Percentiles rank a stretch among this genome's conserved stretches.
Evolutionary conservation across 2,329 filamentous ascomycete genomes (phyloP).

Genomic region (Exophiala xenobiotica): DNA sequence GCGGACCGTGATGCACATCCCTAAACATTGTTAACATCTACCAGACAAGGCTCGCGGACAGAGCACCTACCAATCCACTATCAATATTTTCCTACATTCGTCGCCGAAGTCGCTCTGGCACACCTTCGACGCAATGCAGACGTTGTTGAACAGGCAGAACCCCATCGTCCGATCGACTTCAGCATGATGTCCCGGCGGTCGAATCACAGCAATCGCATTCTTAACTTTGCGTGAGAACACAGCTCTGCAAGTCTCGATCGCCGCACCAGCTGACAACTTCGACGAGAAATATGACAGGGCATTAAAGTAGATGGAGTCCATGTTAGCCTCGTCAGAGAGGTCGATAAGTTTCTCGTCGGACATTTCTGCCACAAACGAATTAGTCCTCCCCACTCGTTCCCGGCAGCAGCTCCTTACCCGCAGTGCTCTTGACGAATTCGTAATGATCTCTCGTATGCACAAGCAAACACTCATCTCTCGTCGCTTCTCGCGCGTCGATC

Average conservation of each 20-base stretch:
- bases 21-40: slow-evolving; percentile 33
- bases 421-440: slow-evolving; percentile 67
- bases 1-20: slow-evolving; percentile 67
- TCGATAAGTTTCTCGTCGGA: slow-evolving; percentile 63
- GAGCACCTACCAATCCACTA: slow-evolving; percentile 89
- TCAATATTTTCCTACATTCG: slow-evolving; percentile 80
- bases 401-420: slow-evolving; percentile 33
- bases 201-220: slow-evolving; percentile 92
- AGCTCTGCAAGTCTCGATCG: slow-evolving; percentile 93
- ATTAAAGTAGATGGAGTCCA: slow-evolving; percentile 81
- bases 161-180: slow-evolving; percentile 84
- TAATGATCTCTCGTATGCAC: slow-evolving; percentile 78
- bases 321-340: slow-evolving; percentile 59
- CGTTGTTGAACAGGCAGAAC: slow-evolving; percentile 98
- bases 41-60: slow-evolving; percentile 2
- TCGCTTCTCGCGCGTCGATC: slow-evolving; percentile 76
- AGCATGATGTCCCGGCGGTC: slow-evolving; percentile 92
- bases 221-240: slow-evolving; percentile 81
- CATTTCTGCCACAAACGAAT: slow-evolving; percentile 41
- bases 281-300: slow-evolving; percentile 78
- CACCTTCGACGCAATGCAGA: slow-evolving; percentile 84
- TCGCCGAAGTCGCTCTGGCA: slow-evolving; percentile 81
- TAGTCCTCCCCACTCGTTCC: background rate
- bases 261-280: slow-evolving; percentile 81
- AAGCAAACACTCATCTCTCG: slow-evolving; percentile 72